Conservation (phyloP, 1,284 basidiomycete genomes). For the Sporisorium iseilematis-ciliati region DNA sequence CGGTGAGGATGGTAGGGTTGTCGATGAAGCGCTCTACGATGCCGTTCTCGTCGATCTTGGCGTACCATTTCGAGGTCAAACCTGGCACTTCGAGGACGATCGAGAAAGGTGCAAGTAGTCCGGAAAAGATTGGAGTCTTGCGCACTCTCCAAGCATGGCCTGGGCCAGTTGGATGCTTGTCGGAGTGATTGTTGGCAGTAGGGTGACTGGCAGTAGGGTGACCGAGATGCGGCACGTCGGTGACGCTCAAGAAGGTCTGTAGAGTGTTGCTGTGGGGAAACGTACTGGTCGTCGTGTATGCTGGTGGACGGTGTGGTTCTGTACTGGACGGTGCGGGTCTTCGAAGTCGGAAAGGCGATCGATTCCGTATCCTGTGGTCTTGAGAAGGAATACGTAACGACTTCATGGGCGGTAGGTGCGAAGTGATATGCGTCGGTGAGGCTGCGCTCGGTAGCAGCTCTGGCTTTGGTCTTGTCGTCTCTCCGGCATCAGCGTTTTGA, state of each 20-base stretch:
- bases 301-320: constrained; percentile 4
- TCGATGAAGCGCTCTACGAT: constrained; percentile 47
- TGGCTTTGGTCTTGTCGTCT: not conserved
- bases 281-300: not conserved
- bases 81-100: constrained; percentile 77
- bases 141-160: constrained; percentile 33
- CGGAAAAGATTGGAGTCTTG: constrained; percentile 72
- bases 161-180: not conserved
- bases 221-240: constrained; percentile 3
- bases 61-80: constrained; percentile 58
- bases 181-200: not conserved
- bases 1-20: constrained; percentile 73
- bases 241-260: constrained; percentile 33
- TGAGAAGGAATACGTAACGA: constrained; percentile 2
- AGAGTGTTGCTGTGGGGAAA: constrained; percentile 22
- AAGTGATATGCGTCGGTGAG: constrained; percentile 26
- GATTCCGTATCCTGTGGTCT: not conserved
- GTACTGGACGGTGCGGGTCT: not conserved
- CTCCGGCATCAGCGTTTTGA: constrained; percentile 8
- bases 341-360: constrained; percentile 15
- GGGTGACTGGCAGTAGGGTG: not conserved
- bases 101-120: constrained; percentile 79
- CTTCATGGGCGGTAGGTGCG: constrained; percentile 22
- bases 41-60: constrained; percentile 36
- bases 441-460: constrained; percentile 23